Evolutionary conservation across 2,329 filamentous ascomycete genomes (phyloP), one percentile per base, ranked within the genome.

Genomic region (Neurospora crassa): DNA sequence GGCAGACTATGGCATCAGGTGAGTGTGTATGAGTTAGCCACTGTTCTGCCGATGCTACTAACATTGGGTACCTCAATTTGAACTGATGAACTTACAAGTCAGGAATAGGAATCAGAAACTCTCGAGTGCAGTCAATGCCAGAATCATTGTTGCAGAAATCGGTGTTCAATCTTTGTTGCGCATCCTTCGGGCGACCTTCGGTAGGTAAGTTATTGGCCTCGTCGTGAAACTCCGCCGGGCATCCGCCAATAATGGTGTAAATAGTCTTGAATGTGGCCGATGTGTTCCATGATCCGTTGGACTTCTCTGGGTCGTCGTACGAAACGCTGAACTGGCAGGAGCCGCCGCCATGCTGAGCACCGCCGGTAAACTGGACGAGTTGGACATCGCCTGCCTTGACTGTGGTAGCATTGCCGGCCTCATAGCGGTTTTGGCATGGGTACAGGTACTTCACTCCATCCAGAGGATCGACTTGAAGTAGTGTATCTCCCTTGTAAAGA

Each of bases 291-390:
- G 29, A 29, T 5, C 71, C 71, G 10, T 67, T 70, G 2, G 72
- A 24, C 12, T 7, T 2, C 8, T 53, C 71, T 24, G 74, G 75
- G 68, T 68, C 67, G 70, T 76, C 75, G 70, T 77, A 77, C 6
- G 74, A 76, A 69, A 79, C 72, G 71, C 77, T 78, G 59, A 79
- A 77, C 75, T 79, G 78, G 74, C 78, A 79, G 5, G 78, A 79
- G 18, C 78, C 78, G 37, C 78, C 77, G 37, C 76, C 76, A 40
- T 79, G 77, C 53, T 78, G 76, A 2, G 74, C 77, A n/a, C 74
- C 76, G 42, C 78, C 76, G 14, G 71, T 76, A 73, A 79, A 79
- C 53, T 77, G 75, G 41, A 78, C 74, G 1, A 73, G 67, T 0
- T 73, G 73, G 4, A 69, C 20, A 5, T 41, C 67, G 5, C 74